These are phyloP conservation scores for Mortierella alpina DNA, from an alignment of 192 early-diverging fungal genomes.

Conservation along the genomic window DNA sequence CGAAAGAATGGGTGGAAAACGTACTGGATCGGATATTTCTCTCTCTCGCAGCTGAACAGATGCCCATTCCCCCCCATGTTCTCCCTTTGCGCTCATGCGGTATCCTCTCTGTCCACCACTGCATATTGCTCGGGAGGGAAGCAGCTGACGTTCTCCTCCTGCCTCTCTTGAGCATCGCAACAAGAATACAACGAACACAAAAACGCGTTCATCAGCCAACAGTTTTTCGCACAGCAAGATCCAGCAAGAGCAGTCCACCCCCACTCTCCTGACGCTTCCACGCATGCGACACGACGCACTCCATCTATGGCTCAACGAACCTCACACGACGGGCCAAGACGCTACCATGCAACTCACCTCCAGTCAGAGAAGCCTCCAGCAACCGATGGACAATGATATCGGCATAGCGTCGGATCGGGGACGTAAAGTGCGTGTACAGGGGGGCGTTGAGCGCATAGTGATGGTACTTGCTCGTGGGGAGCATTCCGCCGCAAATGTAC, in stretches of 20 bases:
- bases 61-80: no score
- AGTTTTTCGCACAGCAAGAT: no score
- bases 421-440: slow-evolving; percentile 98
- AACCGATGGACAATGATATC: slow-evolving; percentile 96
- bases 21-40: background rate
- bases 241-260: background rate
- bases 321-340: slow-evolving; percentile 17
- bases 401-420: slow-evolving; percentile 94
- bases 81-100: no score
- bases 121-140: no score
- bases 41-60: no score
- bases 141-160: no score
- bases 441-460: slow-evolving; percentile 93
- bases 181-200: no score
- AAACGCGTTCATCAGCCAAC: no score
- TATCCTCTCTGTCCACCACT: no score
- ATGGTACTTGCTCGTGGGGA: slow-evolving; percentile 74
- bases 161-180: no score
- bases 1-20: background rate
- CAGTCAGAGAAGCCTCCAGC: slow-evolving; percentile 73
- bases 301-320: slow-evolving; percentile 20
- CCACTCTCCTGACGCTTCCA: background rate
- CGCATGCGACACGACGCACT: background rate
- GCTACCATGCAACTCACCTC: slow-evolving; percentile 51
- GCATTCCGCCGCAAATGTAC: slow-evolving; percentile 94